Conservation (phyloP, 2,329 filamentous ascomycete genomes). For the Epichloe coenophiala region DNA sequence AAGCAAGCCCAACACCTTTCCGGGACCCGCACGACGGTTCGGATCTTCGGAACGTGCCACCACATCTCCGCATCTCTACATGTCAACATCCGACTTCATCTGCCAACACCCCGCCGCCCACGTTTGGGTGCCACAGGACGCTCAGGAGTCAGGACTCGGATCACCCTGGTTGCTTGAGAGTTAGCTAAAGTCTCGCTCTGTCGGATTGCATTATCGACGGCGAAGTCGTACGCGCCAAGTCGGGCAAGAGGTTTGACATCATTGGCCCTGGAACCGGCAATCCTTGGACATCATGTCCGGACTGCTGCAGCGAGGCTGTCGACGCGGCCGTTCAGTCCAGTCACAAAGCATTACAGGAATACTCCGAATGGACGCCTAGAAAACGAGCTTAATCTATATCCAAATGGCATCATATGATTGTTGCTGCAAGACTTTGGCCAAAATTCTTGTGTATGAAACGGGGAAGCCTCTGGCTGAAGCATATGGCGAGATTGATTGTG, state of each 20-base stretch:
- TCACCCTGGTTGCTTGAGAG: too few species aligned
- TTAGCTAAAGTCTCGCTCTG: slow-evolving; percentile 23
- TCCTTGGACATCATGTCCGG: slow-evolving; percentile 36
- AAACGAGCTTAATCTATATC: slow-evolving; percentile 21
- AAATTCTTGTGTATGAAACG: too few species aligned
- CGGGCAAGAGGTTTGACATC: slow-evolving; percentile 35
- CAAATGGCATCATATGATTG: slow-evolving; percentile 24
- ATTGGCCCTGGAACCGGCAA: slow-evolving; percentile 38
- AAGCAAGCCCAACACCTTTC: too few species aligned
- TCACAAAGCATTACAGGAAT: slow-evolving; percentile 23
- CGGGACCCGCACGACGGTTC: too few species aligned
- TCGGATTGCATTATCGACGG: slow-evolving; percentile 37
- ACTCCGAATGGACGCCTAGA: slow-evolving; percentile 24
- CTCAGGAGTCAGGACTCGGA: too few species aligned
- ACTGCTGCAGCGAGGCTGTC: slow-evolving; percentile 28
- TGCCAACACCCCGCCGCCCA: too few species aligned
- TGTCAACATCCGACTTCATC: too few species aligned
- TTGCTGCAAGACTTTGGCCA: slow-evolving; percentile 11
- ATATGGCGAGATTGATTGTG: slow-evolving; percentile 41
- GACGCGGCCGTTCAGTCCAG: slow-evolving; percentile 23
- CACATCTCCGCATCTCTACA: too few species aligned
- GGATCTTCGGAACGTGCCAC: too few species aligned
- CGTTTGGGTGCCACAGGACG: too few species aligned
- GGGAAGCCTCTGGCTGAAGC: slow-evolving; percentile 36
- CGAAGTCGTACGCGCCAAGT: slow-evolving; percentile 30